These are phyloP conservation scores for Salvia hispanica DNA, from an alignment of 257 asterid species.

Conservation along the genomic window DNA sequence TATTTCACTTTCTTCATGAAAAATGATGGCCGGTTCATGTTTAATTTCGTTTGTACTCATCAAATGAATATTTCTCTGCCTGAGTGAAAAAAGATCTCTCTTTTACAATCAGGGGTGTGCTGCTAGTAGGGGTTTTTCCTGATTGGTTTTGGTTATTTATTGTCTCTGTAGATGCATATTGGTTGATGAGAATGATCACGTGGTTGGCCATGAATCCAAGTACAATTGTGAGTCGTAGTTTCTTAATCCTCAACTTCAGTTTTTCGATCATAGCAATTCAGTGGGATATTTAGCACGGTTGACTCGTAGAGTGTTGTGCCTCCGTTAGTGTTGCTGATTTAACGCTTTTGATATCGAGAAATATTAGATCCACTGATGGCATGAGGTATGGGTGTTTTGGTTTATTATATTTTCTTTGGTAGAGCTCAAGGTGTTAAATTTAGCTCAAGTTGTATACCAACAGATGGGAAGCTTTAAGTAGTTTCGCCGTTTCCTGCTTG, in stretches of 20 bases:
- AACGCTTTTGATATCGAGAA: background rate
- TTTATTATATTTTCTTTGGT: background rate
- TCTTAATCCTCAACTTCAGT: background rate
- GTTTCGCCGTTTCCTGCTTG: background rate
- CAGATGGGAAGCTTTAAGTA: conserved; percentile 2
- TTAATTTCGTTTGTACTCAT: background rate
- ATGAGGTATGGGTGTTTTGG: background rate
- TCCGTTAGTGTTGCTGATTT: background rate
- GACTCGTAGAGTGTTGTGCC: no score
- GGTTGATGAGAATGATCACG: conserved; percentile 89
- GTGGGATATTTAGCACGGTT: conserved; percentile 1
- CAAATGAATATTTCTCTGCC: background rate
- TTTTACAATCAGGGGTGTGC: background rate
- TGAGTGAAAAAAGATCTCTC: background rate
- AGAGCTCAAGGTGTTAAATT: background rate
- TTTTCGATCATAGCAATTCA: background rate
- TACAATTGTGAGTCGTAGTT: conserved; percentile 73
- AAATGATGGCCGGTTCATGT: background rate
- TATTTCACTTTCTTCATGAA: background rate
- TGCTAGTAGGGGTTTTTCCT: background rate
- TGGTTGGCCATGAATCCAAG: conserved; percentile 88
- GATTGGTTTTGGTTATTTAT: background rate
- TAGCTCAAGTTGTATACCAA: background rate
- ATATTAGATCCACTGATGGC: conserved; percentile 4
- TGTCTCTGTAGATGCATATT: conserved; percentile 72